phyloP scores from a whole-genome alignment of 495 filamentous ascomycete species.

The Tuber umbilicatum region DNA sequence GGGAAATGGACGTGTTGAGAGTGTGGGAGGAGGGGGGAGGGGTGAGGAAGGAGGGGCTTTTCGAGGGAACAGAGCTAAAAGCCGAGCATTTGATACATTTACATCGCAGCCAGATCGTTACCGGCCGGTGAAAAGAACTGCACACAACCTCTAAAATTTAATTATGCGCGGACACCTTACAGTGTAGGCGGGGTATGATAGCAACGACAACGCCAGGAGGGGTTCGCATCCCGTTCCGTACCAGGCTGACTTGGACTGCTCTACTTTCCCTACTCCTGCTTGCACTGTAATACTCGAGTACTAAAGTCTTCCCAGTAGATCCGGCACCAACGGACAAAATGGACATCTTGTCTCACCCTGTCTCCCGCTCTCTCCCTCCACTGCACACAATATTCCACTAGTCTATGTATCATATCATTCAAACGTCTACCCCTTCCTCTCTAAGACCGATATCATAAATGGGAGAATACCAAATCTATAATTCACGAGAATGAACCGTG shows the following conservation, averaged over 20 bases:
- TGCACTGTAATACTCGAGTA: no score
- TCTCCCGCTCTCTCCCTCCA: neutral
- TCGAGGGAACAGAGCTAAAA: neutral
- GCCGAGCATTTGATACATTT: constrained; percentile 29
- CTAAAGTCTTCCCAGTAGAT: neutral
- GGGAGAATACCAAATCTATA: neutral
- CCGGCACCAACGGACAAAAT: neutral
- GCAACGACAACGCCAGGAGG: neutral
- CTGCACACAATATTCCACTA: neutral
- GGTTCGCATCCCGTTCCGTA: neutral
- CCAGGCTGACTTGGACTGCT: neutral
- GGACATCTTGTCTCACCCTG: neutral
- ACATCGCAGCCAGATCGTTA: constrained; percentile 23
- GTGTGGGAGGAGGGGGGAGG: neutral
- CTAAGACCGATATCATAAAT: neutral
- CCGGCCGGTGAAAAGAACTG: constrained; percentile 35
- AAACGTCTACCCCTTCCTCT: neutral
- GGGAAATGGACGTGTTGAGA: constrained; percentile 17
- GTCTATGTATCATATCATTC: neutral
- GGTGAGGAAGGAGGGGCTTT: neutral
- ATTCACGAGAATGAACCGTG: constrained; percentile 2
- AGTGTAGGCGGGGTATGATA: constrained; percentile 1
- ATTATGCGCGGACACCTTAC: constrained; percentile 25
- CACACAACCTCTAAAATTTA: constrained; percentile 36
- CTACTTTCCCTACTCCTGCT: neutral